These are phyloP conservation scores for Cubamyces lactineus DNA, from an alignment of 768 basidiomycete genomes.

Conservation along the genomic window DNA sequence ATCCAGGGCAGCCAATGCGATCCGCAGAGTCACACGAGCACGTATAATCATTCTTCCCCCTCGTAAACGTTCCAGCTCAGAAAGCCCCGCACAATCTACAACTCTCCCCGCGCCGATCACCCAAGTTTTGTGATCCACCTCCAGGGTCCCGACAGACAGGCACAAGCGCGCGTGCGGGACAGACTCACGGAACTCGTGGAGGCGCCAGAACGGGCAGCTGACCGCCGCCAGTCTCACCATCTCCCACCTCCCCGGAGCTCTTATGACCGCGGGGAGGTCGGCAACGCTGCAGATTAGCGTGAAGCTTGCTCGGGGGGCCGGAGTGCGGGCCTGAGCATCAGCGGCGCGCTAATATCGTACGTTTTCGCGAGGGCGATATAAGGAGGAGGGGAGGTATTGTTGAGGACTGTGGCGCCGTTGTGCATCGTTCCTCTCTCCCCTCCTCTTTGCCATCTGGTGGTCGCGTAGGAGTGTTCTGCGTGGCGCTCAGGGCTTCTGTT, in stretches of 20 bases:
- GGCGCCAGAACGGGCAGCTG: neutral
- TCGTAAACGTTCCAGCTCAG: too few species aligned
- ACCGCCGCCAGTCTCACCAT: neutral
- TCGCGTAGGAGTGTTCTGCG: too few species aligned
- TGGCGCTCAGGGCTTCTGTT: too few species aligned
- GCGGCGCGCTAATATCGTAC: neutral
- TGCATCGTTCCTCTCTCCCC: neutral
- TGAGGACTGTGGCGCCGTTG: too few species aligned
- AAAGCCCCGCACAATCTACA: too few species aligned
- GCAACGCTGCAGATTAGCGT: neutral
- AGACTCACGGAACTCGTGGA: neutral
- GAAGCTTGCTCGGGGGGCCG: neutral
- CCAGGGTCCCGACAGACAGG: neutral
- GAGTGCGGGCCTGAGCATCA: neutral
- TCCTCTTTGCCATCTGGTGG: neutral
- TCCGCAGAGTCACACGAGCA: too few species aligned
- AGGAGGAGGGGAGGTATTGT: neutral
- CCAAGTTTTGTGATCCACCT: too few species aligned
- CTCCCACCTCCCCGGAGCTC: neutral
- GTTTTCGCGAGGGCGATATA: neutral
- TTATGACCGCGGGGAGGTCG: constrained; percentile 2
- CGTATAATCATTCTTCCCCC: too few species aligned
- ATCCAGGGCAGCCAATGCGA: too few species aligned
- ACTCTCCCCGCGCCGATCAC: too few species aligned
- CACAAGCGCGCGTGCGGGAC: neutral